These are phyloP conservation scores for Sporothrix brasiliensis DNA, from an alignment of 2,329 filamentous ascomycete species.

Conservation along the genomic window DNA sequence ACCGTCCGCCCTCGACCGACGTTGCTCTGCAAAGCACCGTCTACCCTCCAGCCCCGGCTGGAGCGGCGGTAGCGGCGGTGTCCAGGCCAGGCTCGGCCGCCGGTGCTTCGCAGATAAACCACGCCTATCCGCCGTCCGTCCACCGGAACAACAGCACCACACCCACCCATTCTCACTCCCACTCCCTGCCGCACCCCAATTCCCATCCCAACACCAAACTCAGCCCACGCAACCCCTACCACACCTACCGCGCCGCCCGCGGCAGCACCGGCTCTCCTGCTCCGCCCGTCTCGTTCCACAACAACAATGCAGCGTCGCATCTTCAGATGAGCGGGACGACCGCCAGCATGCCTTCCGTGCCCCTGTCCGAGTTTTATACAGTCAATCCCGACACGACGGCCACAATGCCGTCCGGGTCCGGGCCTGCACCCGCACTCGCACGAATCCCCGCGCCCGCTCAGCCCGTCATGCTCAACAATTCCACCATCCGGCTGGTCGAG, in stretches of 20 bases:
- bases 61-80: not conserved
- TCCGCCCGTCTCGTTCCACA: slow-evolving; percentile 30
- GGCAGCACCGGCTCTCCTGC: slow-evolving; percentile 29
- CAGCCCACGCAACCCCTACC: slow-evolving; percentile 23
- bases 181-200: not conserved
- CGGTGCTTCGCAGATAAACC: not conserved
- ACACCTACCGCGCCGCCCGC: slow-evolving; percentile 20
- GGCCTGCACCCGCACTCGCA: too few species aligned
- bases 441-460: not conserved
- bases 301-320: slow-evolving; percentile 1
- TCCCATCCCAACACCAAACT: not conserved
- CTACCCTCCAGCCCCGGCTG: not conserved
- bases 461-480: slow-evolving; percentile 16
- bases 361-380: slow-evolving; percentile 25
- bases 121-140: slow-evolving; percentile 18
- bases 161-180: not conserved
- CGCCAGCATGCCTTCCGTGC: not conserved
- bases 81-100: slow-evolving; percentile 1
- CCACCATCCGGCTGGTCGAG: slow-evolving; percentile 18
- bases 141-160: slow-evolving; percentile 11
- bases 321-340: not conserved
- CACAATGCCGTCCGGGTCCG: not conserved
- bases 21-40: not conserved
- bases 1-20: slow-evolving; percentile 28
- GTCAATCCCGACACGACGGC: slow-evolving; percentile 13